These are phyloP conservation scores for Soucietia sequanensis DNA, from an alignment of 805 yeast species.

Conservation along the genomic window DNA sequence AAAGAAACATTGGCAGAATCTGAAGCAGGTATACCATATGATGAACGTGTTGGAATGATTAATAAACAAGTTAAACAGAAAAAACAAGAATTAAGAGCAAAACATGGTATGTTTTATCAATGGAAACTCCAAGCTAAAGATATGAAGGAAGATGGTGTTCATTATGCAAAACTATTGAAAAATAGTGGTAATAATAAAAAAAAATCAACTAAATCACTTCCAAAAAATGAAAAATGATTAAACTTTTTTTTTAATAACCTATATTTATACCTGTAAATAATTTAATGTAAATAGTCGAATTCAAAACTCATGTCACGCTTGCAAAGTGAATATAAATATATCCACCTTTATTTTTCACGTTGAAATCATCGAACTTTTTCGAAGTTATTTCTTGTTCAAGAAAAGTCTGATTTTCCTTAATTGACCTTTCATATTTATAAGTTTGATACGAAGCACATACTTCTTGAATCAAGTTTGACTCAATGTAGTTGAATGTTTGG, in stretches of 20 bases:
- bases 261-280: too few relatives aligned
- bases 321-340: too few relatives aligned
- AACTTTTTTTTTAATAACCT: neutral
- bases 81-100: constrained; percentile 48
- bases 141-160: constrained; percentile 24
- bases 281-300: too few relatives aligned
- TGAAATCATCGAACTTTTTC: too few relatives aligned
- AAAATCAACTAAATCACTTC: constrained; percentile 1
- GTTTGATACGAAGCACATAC: too few relatives aligned
- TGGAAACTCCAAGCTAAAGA: constrained; percentile 43
- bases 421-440: too few relatives aligned
- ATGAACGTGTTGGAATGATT: constrained; percentile 53
- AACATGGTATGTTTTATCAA: constrained; percentile 62
- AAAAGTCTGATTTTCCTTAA: too few relatives aligned
- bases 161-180: constrained; percentile 22
- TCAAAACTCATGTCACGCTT: too few relatives aligned
- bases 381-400: too few relatives aligned
- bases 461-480: too few relatives aligned
- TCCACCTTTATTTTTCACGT: too few relatives aligned
- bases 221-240: neutral
- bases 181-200: constrained; percentile 5
- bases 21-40: constrained; percentile 65
- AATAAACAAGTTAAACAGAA: constrained; percentile 47
- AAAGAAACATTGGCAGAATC: constrained; percentile 76
- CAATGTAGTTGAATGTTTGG: too few relatives aligned